Conservation (phyloP, 2,329 filamentous ascomycete species). For the Aureobasidium mangrovei region DNA sequence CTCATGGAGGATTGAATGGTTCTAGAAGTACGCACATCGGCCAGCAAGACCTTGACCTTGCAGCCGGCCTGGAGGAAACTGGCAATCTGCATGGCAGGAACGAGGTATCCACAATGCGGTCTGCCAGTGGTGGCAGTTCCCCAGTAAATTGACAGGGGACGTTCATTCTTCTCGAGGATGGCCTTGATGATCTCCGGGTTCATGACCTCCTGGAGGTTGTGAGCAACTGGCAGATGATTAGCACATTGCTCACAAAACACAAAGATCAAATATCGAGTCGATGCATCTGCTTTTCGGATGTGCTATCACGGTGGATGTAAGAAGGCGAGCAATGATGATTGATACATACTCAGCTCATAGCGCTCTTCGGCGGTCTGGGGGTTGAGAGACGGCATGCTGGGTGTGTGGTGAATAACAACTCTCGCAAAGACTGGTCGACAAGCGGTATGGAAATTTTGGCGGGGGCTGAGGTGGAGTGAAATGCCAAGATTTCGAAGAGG, state of each 20-base stretch:
- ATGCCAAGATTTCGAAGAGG: no score
- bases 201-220: conserved; percentile 73
- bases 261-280: no score
- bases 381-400: neutral
- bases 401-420: neutral
- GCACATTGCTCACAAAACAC: no score
- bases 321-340: neutral
- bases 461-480: neutral
- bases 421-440: neutral
- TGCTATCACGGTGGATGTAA: neutral
- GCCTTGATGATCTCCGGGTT: conserved; percentile 76
- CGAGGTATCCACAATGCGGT: conserved; percentile 84
- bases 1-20: neutral
- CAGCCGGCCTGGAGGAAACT: conserved; percentile 80
- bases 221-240: conserved; percentile 40
- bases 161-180: conserved; percentile 58
- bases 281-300: no score
- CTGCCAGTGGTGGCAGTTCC: conserved; percentile 76
- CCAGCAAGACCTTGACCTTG: conserved; percentile 43
- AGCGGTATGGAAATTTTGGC: neutral
- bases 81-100: conserved; percentile 80
- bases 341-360: conserved; percentile 50
- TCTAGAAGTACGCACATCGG: conserved; percentile 11
- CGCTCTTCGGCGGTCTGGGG: conserved; percentile 44
- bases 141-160: conserved; percentile 76